Conservation (phyloP, 768 basidiomycete genomes). For the Hirschioporus abietinus region DNA sequence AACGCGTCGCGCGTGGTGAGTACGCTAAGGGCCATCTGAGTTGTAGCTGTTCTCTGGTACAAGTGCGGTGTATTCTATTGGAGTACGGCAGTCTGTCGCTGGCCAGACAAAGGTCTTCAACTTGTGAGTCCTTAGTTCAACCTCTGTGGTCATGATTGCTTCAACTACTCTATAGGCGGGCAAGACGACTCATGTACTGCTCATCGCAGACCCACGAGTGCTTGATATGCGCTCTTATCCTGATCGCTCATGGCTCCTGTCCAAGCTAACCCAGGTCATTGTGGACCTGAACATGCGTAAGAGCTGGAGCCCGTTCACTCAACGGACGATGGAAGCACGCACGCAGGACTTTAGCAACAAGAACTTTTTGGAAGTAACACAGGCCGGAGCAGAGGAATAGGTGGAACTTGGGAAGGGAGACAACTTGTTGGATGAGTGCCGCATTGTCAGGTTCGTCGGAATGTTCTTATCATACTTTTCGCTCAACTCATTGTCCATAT, state of each 20-base stretch:
- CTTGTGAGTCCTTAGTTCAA: too few species aligned
- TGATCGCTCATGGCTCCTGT: slow-evolving; percentile 46
- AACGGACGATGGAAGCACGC: too few species aligned
- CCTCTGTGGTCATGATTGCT: too few species aligned
- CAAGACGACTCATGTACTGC: slow-evolving; percentile 49
- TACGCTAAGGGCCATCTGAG: slow-evolving; percentile 53
- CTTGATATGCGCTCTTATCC: slow-evolving; percentile 74
- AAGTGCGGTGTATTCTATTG: slow-evolving; percentile 57
- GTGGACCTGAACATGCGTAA: slow-evolving; percentile 83
- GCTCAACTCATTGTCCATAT: too few species aligned
- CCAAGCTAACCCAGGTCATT: slow-evolving; percentile 55
- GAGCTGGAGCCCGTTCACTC: too few species aligned
- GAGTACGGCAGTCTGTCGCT: slow-evolving; percentile 44
- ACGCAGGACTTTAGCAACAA: too few species aligned
- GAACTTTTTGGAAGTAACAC: too few species aligned
- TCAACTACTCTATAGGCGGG: background rate
- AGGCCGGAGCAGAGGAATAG: too few species aligned
- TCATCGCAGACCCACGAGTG: slow-evolving; percentile 87
- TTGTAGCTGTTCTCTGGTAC: slow-evolving; percentile 59
- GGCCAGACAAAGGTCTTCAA: slow-evolving; percentile 45
- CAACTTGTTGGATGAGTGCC: too few species aligned
- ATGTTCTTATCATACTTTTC: too few species aligned
- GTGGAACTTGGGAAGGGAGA: too few species aligned
- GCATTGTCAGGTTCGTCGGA: too few species aligned
- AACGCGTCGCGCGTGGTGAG: slow-evolving; percentile 32